These are phyloP conservation scores for Talaromyces thailandensis DNA, from an alignment of 495 filamentous ascomycete genomes.

Conservation along the genomic window DNA sequence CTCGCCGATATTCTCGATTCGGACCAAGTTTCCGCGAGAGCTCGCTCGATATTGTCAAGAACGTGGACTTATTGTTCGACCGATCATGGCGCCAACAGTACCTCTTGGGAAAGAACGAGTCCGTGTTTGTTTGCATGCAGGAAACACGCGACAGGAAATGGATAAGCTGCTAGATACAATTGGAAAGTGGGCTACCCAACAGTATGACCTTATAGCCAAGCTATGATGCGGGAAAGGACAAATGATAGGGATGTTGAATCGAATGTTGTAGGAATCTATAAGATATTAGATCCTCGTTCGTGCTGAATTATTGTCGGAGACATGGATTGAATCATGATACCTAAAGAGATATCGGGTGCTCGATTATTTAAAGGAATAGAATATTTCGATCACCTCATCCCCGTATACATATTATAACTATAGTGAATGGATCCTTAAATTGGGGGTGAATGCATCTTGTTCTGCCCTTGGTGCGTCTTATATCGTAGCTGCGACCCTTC, in stretches of 20 bases:
- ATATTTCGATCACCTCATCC: not conserved
- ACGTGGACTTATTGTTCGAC: conserved; percentile 13
- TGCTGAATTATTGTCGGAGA: not conserved
- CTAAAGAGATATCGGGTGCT: not conserved
- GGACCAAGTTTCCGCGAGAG: conserved; percentile 10
- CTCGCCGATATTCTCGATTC: conserved; percentile 15
- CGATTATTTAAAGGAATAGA: not conserved
- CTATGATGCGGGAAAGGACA: not conserved
- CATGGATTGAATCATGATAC: not conserved
- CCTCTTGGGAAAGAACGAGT: conserved; percentile 20
- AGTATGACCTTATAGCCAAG: not conserved
- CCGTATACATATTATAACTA: not conserved
- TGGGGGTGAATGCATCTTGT: not conserved
- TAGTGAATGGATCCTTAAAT: not conserved
- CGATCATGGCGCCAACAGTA: conserved; percentile 21
- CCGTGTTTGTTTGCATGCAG: conserved; percentile 22
- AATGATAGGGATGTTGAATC: not conserved
- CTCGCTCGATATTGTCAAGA: conserved; percentile 18
- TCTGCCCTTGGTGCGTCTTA: not conserved
- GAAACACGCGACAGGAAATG: conserved; percentile 19
- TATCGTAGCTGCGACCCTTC: not conserved
- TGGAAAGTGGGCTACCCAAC: conserved; percentile 17
- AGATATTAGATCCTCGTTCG: not conserved
- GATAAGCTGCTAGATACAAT: conserved; percentile 16
- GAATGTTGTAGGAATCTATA: too few species aligned